Conservation (phyloP, 1,139 yeast genomes). For the Lodderomyces oxycetoniae region DNA sequence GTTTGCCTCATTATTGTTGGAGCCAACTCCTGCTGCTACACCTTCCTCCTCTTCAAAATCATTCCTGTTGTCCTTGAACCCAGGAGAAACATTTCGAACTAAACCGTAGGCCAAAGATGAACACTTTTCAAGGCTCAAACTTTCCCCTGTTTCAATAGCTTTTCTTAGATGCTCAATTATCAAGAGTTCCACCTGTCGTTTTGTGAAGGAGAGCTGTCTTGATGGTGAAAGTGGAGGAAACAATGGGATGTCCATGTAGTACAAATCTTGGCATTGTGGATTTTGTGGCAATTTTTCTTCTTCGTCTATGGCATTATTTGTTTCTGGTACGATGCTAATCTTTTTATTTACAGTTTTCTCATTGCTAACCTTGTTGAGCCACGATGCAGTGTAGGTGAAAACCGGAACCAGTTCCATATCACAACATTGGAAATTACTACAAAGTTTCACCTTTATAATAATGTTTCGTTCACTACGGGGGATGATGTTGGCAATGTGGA, state of each 20-base stretch:
- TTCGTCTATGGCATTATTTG: too few relatives aligned
- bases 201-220: slow-evolving; percentile 27
- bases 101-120: slow-evolving; percentile 13
- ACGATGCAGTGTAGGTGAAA: slow-evolving; percentile 7
- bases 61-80: neutral
- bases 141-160: slow-evolving; percentile 6
- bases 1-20: neutral
- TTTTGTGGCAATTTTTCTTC: too few relatives aligned
- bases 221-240: slow-evolving; percentile 27
- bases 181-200: slow-evolving; percentile 30
- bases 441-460: neutral
- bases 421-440: neutral
- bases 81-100: slow-evolving; percentile 2
- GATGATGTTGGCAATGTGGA: neutral
- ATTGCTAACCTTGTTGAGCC: slow-evolving; percentile 6
- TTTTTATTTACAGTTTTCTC: neutral
- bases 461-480: neutral
- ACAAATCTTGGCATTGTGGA: too few relatives aligned
- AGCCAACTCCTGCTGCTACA: slow-evolving; percentile 1
- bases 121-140: slow-evolving; percentile 10
- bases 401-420: slow-evolving; percentile 2
- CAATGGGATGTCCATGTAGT: slow-evolving; percentile 21
- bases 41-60: slow-evolving; percentile 1
- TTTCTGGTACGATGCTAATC: too few relatives aligned
- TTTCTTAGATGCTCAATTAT: slow-evolving; percentile 20